Base-by-base conservation (phyloP, 2,329 filamentous ascomycete species). In the Fonsecaea erecta region DNA sequence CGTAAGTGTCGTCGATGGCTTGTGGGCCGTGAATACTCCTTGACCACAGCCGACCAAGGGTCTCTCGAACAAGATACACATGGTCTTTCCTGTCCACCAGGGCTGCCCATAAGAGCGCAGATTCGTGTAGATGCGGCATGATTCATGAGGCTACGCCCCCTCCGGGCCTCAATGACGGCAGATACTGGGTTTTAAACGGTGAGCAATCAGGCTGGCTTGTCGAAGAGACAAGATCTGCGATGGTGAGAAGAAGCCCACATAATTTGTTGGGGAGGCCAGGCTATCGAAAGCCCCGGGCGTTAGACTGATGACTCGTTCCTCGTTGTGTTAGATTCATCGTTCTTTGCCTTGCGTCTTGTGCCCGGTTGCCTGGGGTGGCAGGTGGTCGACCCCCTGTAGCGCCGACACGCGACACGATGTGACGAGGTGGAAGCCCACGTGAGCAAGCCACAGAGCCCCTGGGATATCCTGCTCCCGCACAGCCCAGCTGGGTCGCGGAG, bases 21-120 rank as follows among this genome's bases (percentile, higher is more conserved):
- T 28, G 55, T 6, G 24, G 12, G 21, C 3, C 26, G 11, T 16
- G 55, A 34, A 58, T 6, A 30, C 35, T 30, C 43, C 24, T 58
- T 28, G 55, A 26, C 55, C 55, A 58, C 30, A 58, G 12, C 9
- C 55, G 55, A 58, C 55, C 55, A 16, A 58, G 55, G 37, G 32
- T 21, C 32, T 58, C 55, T 58, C 28, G 55, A 43, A 48, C 6
- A 26, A 58, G 14, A 48, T 32, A 48, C 18, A 2, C 55, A 30
- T 58, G 55, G 40, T 58, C 55, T 7, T 46, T 58, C 55, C 37
- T 48, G 12, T 58, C 28, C 7, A 48, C 18, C 2, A 58, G 37
- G 1, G 40, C 55, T 18, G 55, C 55, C 55, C 55, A 58, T 14
- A 58, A 16, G 8, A 12, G 55, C 4, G 55, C 55, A 34, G 40